These are phyloP conservation scores for Nakazawaea anatomiae DNA, from an alignment of 805 yeast species.

Conservation along the genomic window DNA sequence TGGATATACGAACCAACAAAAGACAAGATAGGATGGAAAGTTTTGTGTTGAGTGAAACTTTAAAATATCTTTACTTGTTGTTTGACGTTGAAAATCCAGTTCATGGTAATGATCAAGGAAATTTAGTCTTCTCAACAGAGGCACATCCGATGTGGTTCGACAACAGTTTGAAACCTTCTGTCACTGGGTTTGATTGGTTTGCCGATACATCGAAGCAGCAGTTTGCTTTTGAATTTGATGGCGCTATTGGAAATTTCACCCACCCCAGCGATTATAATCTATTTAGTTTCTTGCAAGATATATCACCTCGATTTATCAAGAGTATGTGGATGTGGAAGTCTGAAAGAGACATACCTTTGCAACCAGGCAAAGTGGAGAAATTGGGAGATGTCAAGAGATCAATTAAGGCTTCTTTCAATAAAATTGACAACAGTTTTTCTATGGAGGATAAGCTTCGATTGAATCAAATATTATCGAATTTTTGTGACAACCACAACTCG, in stretches of 20 bases:
- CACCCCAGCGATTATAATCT: background rate
- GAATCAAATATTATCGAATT: background rate
- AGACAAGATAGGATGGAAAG: slow-evolving; percentile 85
- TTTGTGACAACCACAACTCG: background rate
- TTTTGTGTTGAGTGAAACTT: slow-evolving; percentile 81
- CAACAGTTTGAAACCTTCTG: slow-evolving; percentile 18
- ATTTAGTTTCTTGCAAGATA: slow-evolving; percentile 5
- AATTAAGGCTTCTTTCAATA: background rate
- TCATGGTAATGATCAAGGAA: slow-evolving; percentile 25
- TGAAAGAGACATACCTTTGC: no score
- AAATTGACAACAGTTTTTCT: background rate
- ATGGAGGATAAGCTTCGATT: background rate
- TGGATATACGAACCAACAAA: slow-evolving; percentile 57
- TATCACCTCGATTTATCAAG: background rate
- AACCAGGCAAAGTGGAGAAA: background rate
- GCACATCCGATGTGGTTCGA: slow-evolving; percentile 87
- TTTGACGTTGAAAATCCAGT: slow-evolving; percentile 67
- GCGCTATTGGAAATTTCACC: slow-evolving; percentile 8
- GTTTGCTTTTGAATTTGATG: background rate
- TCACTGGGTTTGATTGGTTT: slow-evolving; percentile 8
- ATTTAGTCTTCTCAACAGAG: slow-evolving; percentile 69
- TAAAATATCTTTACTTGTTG: slow-evolving; percentile 73
- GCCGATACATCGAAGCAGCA: slow-evolving; percentile 14
- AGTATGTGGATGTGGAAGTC: background rate
- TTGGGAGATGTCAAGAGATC: background rate